Percentiles rank a stretch among this genome's conserved stretches.
These are phyloP conservation scores for Dendrobium nobile DNA, from an alignment of 106 monocot species.

Conservation along the genomic window DNA sequence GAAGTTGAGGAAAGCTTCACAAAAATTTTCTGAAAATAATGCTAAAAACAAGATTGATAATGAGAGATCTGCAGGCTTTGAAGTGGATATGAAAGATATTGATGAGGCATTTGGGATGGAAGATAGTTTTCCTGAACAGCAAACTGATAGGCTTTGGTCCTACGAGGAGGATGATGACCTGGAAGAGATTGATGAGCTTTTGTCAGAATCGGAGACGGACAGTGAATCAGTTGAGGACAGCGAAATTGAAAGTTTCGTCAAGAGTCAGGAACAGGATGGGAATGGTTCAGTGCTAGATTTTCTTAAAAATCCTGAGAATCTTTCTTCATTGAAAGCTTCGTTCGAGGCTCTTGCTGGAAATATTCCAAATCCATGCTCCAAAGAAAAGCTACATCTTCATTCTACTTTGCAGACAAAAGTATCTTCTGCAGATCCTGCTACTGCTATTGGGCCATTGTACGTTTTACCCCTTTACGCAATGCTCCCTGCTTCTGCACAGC, in stretches of 20 bases:
- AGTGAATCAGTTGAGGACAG: slow-evolving; percentile 24
- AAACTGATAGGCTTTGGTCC: slow-evolving; percentile 45
- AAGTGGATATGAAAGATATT: slow-evolving; percentile 33
- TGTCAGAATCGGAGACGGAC: slow-evolving; percentile 56
- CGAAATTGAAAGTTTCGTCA: slow-evolving; percentile 34
- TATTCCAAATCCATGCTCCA: background rate
- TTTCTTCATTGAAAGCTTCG: slow-evolving; percentile 72
- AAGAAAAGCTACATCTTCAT: slow-evolving; percentile 14
- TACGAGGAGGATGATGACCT: slow-evolving; percentile 39
- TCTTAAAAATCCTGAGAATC: slow-evolving; percentile 33
- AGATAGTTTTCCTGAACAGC: slow-evolving; percentile 15
- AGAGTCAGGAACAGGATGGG: slow-evolving; percentile 17
- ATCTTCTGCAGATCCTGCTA: background rate
- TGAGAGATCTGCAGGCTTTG: slow-evolving; percentile 10
- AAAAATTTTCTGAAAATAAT: slow-evolving; percentile 14
- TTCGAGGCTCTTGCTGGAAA: slow-evolving; percentile 60
- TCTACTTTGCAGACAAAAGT: slow-evolving; percentile 7
- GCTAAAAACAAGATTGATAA: slow-evolving; percentile 11
- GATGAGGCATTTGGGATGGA: slow-evolving; percentile 49
- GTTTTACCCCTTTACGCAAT: slow-evolving; percentile 95
- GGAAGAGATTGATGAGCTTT: slow-evolving; percentile 16
- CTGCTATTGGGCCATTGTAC: slow-evolving; percentile 28
- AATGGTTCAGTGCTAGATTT: slow-evolving; percentile 35
- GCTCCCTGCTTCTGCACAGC: slow-evolving; percentile 74
- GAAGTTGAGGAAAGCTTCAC: slow-evolving; percentile 53